Conservation (phyloP, 2,329 filamentous ascomycete species). For the Madurella fahalii region DNA sequence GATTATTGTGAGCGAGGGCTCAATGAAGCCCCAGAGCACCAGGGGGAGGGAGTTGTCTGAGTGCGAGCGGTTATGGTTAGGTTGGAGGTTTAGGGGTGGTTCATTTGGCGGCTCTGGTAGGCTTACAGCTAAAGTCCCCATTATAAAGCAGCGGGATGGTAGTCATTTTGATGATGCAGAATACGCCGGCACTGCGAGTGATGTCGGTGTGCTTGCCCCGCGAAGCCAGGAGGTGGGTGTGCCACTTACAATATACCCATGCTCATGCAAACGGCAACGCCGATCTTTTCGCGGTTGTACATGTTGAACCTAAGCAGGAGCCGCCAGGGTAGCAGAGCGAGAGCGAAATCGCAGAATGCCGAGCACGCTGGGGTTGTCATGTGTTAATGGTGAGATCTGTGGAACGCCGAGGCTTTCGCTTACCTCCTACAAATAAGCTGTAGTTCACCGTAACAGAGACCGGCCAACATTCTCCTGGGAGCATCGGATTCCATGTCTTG, state of each 20-base stretch:
- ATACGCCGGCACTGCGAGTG: constrained; percentile 26
- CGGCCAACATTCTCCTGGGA: constrained; percentile 29
- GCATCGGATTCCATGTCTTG: constrained; percentile 26
- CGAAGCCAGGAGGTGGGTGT: not conserved
- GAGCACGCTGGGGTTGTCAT: constrained; percentile 24
- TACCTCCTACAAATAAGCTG: constrained; percentile 27
- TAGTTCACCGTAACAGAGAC: constrained; percentile 20
- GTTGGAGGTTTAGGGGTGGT: not conserved
- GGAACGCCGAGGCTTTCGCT: no score
- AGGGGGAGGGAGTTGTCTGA: constrained; percentile 22
- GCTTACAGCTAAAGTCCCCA: constrained; percentile 21
- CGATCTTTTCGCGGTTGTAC: constrained; percentile 32
- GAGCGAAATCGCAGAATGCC: constrained; percentile 28
- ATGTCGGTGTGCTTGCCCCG: no score
- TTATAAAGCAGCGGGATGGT: constrained; percentile 12
- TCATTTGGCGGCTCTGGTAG: no score
- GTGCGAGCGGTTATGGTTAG: not conserved
- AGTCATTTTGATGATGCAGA: constrained; percentile 28
- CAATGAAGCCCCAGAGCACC: constrained; percentile 20
- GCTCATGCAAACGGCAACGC: constrained; percentile 34
- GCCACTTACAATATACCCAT: constrained; percentile 30
- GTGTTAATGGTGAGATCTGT: not conserved
- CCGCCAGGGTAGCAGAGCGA: constrained; percentile 32
- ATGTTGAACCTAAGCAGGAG: constrained; percentile 32
- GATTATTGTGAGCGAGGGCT: constrained; percentile 21